Evolutionary conservation across 2,329 filamentous ascomycete genomes (phyloP).

Genomic region (Diatrype stigma): DNA sequence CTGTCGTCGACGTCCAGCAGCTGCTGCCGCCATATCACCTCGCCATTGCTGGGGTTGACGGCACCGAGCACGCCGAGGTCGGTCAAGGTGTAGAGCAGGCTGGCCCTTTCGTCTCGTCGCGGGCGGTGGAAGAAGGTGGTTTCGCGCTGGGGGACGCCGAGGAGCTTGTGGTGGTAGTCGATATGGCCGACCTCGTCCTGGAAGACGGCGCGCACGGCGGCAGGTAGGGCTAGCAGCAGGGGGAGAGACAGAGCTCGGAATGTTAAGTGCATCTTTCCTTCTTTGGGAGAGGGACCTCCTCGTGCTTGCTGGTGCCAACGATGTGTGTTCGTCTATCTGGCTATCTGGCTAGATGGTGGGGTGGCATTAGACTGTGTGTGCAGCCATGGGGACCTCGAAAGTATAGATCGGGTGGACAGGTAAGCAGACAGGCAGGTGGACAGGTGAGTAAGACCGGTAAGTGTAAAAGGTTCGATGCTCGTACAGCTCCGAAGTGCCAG

Average conservation of each 20-base stretch:
- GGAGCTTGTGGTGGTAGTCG: slow-evolving; percentile 87
- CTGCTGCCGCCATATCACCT: slow-evolving; percentile 87
- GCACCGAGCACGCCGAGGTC: slow-evolving; percentile 81
- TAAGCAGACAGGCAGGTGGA: not conserved
- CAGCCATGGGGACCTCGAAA: not conserved
- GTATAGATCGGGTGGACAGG: no score
- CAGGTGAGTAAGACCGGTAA: not conserved
- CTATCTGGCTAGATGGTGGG: not conserved
- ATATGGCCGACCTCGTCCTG: slow-evolving; percentile 85
- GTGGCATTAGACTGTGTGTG: not conserved
- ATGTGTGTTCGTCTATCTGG: not conserved
- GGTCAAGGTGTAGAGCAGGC: slow-evolving; percentile 85
- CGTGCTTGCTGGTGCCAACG: not conserved
- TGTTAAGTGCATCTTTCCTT: slow-evolving; percentile 27
- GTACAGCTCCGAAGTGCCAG: not conserved
- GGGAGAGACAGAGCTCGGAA: slow-evolving; percentile 22
- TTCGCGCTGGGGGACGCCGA: slow-evolving; percentile 76
- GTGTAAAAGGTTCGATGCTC: not conserved
- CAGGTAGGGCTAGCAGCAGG: slow-evolving; percentile 38
- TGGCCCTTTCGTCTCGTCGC: slow-evolving; percentile 74
- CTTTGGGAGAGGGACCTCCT: no score
- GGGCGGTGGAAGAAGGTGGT: slow-evolving; percentile 96
- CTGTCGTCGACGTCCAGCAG: slow-evolving; percentile 52
- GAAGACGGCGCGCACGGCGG: slow-evolving; percentile 66
- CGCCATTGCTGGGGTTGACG: slow-evolving; percentile 81